Conservation (phyloP, 768 basidiomycete genomes). For the Mycena indigotica region DNA sequence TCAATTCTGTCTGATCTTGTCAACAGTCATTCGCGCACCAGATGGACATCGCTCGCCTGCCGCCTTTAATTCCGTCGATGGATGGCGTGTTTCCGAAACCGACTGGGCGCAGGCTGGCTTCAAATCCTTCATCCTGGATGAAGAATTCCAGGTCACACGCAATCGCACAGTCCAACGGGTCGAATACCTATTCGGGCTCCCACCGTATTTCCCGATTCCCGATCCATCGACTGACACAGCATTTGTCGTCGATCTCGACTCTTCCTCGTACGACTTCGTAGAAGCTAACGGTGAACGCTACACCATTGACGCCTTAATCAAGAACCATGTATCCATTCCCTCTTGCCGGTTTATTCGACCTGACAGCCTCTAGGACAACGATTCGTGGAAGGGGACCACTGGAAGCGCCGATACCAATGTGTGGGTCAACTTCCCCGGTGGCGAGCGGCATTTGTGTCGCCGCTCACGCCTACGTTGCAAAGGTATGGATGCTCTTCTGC, state of each 20-base stretch:
- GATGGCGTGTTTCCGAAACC: not conserved
- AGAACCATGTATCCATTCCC: not conserved
- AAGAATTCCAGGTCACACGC: not conserved
- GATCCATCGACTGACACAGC: not conserved
- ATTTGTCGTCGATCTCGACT: not conserved
- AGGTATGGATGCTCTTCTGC: no score
- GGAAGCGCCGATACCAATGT: not conserved
- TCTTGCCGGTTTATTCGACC: not conserved
- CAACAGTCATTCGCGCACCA: not conserved
- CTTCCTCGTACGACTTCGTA: not conserved
- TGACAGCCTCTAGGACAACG: not conserved
- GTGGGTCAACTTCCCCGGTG: not conserved
- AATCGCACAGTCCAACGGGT: not conserved
- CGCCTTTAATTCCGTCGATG: not conserved
- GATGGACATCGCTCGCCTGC: not conserved
- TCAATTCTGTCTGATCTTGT: not conserved
- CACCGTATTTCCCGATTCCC: not conserved
- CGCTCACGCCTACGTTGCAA: not conserved
- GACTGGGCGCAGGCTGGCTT: not conserved
- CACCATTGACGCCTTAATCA: not conserved
- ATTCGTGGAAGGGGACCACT: not conserved
- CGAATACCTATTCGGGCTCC: not conserved
- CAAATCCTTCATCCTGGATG: not conserved
- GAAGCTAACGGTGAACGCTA: not conserved
- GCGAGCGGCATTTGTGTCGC: not conserved